Evolutionary conservation across 2,329 filamentous ascomycete species (phyloP).

Genomic region (Pleoardoris graminearum): DNA sequence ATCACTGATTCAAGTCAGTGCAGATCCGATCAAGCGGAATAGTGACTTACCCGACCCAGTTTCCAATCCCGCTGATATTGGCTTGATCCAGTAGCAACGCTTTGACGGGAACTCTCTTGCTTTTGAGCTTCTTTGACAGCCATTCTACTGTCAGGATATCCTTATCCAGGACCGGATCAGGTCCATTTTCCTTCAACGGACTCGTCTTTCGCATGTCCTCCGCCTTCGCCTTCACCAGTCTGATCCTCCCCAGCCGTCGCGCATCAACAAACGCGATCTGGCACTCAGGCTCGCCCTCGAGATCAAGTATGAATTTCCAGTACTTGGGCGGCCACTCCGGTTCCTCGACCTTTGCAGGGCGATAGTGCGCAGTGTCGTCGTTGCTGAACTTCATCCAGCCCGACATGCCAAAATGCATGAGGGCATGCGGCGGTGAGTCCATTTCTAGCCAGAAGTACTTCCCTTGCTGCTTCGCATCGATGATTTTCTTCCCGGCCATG

Average conservation of each 20-base stretch:
- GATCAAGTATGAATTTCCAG: conserved; percentile 81
- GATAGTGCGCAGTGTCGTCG: conserved; percentile 79
- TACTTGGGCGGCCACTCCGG: conserved; percentile 85
- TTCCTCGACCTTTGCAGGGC: conserved; percentile 60
- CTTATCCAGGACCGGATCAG: conserved; percentile 85
- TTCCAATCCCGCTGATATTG: conserved; percentile 89
- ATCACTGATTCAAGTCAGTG: conserved; percentile 55
- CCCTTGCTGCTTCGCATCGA: conserved; percentile 78
- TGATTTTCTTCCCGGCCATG: conserved; percentile 72
- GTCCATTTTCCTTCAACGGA: conserved; percentile 88
- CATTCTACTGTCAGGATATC: conserved; percentile 77
- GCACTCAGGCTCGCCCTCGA: conserved; percentile 62
- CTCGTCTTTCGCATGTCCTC: conserved; percentile 73
- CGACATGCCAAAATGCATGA: conserved; percentile 79
- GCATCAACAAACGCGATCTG: conserved; percentile 81
- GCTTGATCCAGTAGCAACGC: conserved; percentile 85
- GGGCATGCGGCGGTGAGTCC: conserved; percentile 75
- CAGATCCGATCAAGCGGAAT: neutral
- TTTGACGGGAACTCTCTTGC: conserved; percentile 85
- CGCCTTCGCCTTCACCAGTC: conserved; percentile 79
- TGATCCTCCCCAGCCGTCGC: conserved; percentile 75
- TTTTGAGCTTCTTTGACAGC: conserved; percentile 69
- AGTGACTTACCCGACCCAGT: conserved; percentile 77
- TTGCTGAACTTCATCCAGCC: conserved; percentile 89
- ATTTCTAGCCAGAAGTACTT: conserved; percentile 97